A percentile compares a stretch with the other conserved stretches of the same genome.
These are phyloP conservation scores for Penicillium freii DNA, from an alignment of 2,329 filamentous ascomycete species.

Conservation along the genomic window DNA sequence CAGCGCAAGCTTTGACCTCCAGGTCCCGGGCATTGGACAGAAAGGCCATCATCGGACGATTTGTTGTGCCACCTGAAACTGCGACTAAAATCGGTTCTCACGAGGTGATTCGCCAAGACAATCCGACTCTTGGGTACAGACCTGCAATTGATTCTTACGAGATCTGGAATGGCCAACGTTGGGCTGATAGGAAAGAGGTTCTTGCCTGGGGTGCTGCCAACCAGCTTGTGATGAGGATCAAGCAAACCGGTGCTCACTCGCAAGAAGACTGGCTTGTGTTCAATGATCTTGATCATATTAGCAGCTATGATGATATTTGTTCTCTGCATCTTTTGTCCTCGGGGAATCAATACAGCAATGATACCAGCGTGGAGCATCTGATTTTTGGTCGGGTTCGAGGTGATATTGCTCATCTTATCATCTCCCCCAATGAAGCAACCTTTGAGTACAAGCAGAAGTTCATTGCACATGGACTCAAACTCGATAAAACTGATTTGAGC, in stretches of 20 bases:
- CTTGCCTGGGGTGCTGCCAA: constrained; percentile 62
- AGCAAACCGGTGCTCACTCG: constrained; percentile 40
- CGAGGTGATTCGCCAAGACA: constrained; percentile 45
- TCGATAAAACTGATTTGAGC: constrained; percentile 52
- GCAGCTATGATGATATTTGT: constrained; percentile 60
- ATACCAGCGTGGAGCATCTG: constrained; percentile 45
- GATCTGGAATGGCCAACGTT: constrained; percentile 46
- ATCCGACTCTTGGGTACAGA: constrained; percentile 56
- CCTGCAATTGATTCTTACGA: constrained; percentile 60
- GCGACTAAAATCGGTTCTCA: constrained; percentile 40
- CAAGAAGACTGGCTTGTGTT: constrained; percentile 52
- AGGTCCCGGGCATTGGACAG: constrained; percentile 58
- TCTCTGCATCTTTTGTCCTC: constrained; percentile 51
- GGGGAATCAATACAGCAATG: constrained; percentile 40
- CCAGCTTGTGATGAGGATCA: constrained; percentile 53
- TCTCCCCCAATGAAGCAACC: constrained; percentile 30
- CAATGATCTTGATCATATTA: constrained; percentile 49
- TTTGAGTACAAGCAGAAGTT: constrained; percentile 42
- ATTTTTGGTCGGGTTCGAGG: constrained; percentile 59
- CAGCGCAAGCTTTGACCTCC: constrained; percentile 55
- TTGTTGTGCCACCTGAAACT: constrained; percentile 48
- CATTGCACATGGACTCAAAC: constrained; percentile 43
- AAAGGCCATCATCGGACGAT: constrained; percentile 55
- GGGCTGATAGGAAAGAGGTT: constrained; percentile 54
- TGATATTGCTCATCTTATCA: constrained; percentile 45